Conservation (phyloP, 177 flowering plant genomes). For the Vitis hybrid region DNA sequence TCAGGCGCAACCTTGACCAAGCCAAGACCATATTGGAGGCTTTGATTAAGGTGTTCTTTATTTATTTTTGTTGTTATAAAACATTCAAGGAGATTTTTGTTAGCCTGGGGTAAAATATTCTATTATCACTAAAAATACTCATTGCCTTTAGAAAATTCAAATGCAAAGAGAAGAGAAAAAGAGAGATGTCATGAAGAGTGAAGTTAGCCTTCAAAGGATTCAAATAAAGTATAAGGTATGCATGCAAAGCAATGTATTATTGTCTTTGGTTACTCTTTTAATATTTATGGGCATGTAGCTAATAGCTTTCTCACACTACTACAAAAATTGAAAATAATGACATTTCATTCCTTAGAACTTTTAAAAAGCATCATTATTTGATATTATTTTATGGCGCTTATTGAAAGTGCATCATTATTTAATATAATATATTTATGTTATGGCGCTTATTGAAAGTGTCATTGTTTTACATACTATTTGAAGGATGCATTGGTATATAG, state of each 20-base stretch:
- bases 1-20: slow-evolving; percentile 91
- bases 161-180: slow-evolving; percentile 96
- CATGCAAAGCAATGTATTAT: slow-evolving; percentile 1
- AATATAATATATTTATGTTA: no score
- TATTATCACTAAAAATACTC: background rate
- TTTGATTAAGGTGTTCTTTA: slow-evolving; percentile 57
- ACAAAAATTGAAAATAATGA: no score
- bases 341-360: no score
- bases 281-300: background rate
- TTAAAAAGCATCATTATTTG: no score
- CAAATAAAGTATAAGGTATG: slow-evolving; percentile 82
- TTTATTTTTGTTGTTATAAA: background rate
- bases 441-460: no score
- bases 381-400: no score
- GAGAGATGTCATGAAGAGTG: slow-evolving; percentile 84
- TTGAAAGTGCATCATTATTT: no score
- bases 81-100: background rate
- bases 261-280: background rate
- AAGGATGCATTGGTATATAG: no score
- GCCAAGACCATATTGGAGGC: slow-evolving; percentile 78
- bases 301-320: background rate
- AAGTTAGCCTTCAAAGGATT: slow-evolving; percentile 41
- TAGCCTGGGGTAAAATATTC: background rate
- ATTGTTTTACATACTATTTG: no score
- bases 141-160: slow-evolving; percentile 16